phyloP scores from a whole-genome alignment of 1,139 yeast genomes.

The Candida neerlandica region DNA sequence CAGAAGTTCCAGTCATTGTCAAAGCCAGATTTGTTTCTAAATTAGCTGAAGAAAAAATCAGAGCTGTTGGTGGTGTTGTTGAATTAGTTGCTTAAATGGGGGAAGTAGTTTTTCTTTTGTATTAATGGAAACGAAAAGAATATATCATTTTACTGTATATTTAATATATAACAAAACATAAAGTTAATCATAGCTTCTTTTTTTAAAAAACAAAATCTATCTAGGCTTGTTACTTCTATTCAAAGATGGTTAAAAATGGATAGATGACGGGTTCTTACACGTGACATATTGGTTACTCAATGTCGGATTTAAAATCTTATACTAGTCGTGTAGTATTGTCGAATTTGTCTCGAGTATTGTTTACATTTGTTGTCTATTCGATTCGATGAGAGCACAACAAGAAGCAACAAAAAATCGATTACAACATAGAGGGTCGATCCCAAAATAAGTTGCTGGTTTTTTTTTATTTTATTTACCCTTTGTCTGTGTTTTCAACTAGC shows the following conservation, averaged over 20 bases:
- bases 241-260: too few species aligned
- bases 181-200: neutral
- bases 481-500: neutral
- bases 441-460: neutral
- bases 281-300: too few species aligned
- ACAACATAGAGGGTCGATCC: neutral
- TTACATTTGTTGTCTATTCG: neutral
- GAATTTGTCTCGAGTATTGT: neutral
- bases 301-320: too few species aligned
- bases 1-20: slow-evolving; percentile 97
- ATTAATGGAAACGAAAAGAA: slow-evolving; percentile 2
- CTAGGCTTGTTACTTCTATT: too few species aligned
- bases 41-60: slow-evolving; percentile 99
- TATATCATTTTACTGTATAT: slow-evolving; percentile 14
- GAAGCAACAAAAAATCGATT: neutral
- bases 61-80: slow-evolving; percentile 99
- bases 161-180: slow-evolving; percentile 17
- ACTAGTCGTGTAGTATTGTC: neutral
- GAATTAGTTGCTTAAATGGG: slow-evolving; percentile 89
- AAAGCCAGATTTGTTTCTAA: slow-evolving; percentile 99
- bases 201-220: too few species aligned
- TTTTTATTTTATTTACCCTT: neutral
- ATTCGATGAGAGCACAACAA: neutral
- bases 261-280: too few species aligned
- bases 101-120: slow-evolving; percentile 3